Percentiles rank a stretch among this genome's conserved stretches.
phyloP scores from a whole-genome alignment of 2,329 filamentous ascomycete species.

The Daldinia eschscholtzii region DNA sequence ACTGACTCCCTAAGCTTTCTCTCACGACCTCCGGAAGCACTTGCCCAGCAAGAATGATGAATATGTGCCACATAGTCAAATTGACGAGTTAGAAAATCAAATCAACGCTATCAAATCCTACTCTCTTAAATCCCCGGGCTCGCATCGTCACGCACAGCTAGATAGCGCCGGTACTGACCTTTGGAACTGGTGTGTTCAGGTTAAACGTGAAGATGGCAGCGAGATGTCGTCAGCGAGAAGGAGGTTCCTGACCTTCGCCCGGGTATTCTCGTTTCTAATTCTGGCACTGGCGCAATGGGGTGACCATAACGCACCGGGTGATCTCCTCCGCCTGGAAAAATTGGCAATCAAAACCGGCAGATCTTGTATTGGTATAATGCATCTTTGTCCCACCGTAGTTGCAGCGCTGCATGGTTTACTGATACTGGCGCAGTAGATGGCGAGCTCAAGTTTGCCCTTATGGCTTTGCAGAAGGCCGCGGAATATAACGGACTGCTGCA shows the following conservation, averaged over 20 bases:
- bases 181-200: slow-evolving; percentile 75
- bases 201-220: slow-evolving; percentile 56
- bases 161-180: slow-evolving; percentile 69
- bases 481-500: slow-evolving; percentile 63
- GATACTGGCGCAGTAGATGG: slow-evolving; percentile 57
- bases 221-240: slow-evolving; percentile 40
- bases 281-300: slow-evolving; percentile 68
- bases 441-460: slow-evolving; percentile 69
- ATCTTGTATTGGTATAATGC: slow-evolving; percentile 69
- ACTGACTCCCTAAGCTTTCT: slow-evolving; percentile 46
- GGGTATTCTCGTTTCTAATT: slow-evolving; percentile 74
- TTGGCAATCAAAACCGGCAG: slow-evolving; percentile 75
- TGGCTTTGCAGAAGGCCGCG: slow-evolving; percentile 73
- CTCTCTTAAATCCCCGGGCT: slow-evolving; percentile 52
- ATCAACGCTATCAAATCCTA: slow-evolving; percentile 52
- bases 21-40: slow-evolving; percentile 48
- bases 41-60: slow-evolving; percentile 48
- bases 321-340: slow-evolving; percentile 67
- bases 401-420: slow-evolving; percentile 30
- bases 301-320: slow-evolving; percentile 48
- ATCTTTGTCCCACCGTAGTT: slow-evolving; percentile 45
- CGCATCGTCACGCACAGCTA: slow-evolving; percentile 59
- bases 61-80: slow-evolving; percentile 52
- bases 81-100: slow-evolving; percentile 58
- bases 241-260: slow-evolving; percentile 56